Evolutionary conservation across 805 yeast genomes (phyloP).

Genomic region (Candida vartiovaarae): DNA sequence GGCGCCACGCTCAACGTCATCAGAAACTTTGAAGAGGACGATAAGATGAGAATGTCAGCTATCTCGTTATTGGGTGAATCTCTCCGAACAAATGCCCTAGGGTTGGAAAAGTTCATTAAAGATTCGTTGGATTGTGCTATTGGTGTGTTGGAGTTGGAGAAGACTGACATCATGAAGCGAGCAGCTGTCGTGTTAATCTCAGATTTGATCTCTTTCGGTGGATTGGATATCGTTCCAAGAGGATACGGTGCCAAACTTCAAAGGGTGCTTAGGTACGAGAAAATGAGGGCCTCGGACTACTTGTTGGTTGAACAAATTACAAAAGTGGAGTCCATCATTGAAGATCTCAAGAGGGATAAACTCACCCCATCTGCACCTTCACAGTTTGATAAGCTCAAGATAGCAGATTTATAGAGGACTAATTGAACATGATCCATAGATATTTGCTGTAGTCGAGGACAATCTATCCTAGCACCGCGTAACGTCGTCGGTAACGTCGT

Average conservation of each 20-base stretch:
- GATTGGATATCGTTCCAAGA: conserved; percentile 42
- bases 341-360: conserved; percentile 15
- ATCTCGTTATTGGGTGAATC: conserved; percentile 77
- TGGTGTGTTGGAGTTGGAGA: conserved; percentile 65
- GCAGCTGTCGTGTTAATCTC: conserved; percentile 64
- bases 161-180: conserved; percentile 50
- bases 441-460: too few species aligned
- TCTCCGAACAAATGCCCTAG: conserved; percentile 51
- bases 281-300: conserved; percentile 46
- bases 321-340: conserved; percentile 26
- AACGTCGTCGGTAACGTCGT: too few species aligned
- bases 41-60: conserved; percentile 73
- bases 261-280: conserved; percentile 35
- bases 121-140: conserved; percentile 70
- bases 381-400: conserved; percentile 1
- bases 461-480: too few species aligned
- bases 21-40: conserved; percentile 37
- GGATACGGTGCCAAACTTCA: conserved; percentile 38
- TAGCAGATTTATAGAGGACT: background rate
- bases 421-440: background rate
- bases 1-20: conserved; percentile 36
- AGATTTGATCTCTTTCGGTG: conserved; percentile 47
- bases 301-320: conserved; percentile 54
- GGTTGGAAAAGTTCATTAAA: conserved; percentile 38
- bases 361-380: conserved; percentile 3